phyloP scores from a whole-genome alignment of 164 flowering plant species.

The Litsea cubeba region DNA sequence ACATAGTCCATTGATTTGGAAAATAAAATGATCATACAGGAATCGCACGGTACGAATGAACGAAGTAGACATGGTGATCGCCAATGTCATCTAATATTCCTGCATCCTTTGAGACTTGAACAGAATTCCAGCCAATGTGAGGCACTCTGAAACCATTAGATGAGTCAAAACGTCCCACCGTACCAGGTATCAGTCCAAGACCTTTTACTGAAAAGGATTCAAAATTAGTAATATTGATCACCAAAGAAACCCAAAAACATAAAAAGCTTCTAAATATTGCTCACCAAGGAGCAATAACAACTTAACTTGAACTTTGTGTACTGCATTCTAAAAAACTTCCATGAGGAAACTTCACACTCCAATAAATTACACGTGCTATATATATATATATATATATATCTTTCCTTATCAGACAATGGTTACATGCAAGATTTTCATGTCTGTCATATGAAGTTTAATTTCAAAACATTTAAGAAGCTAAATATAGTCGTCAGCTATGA shows the following conservation, averaged over 20 bases:
- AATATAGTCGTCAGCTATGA: neutral
- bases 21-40: slow-evolving; percentile 41
- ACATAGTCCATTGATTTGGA: neutral
- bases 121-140: slow-evolving; percentile 96
- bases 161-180: slow-evolving; percentile 91
- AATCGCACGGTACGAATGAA: slow-evolving; percentile 91
- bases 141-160: slow-evolving; percentile 80
- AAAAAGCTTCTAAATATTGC: neutral
- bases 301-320: neutral
- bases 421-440: no score
- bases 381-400: no score
- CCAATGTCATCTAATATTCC: slow-evolving; percentile 77
- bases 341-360: neutral
- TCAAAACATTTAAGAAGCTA: no score
- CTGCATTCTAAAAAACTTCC: neutral
- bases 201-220: slow-evolving; percentile 65
- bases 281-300: neutral
- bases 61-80: slow-evolving; percentile 86
- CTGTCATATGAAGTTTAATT: no score
- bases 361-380: neutral
- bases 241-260: slow-evolving; percentile 1
- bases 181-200: slow-evolving; percentile 94
- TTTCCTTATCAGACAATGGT: no score
- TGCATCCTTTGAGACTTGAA: slow-evolving; percentile 58
- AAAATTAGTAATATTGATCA: slow-evolving; percentile 8